These are phyloP conservation scores for Coniferiporia sulphurascens DNA, from an alignment of 1,284 basidiomycete species.

Conservation along the genomic window DNA sequence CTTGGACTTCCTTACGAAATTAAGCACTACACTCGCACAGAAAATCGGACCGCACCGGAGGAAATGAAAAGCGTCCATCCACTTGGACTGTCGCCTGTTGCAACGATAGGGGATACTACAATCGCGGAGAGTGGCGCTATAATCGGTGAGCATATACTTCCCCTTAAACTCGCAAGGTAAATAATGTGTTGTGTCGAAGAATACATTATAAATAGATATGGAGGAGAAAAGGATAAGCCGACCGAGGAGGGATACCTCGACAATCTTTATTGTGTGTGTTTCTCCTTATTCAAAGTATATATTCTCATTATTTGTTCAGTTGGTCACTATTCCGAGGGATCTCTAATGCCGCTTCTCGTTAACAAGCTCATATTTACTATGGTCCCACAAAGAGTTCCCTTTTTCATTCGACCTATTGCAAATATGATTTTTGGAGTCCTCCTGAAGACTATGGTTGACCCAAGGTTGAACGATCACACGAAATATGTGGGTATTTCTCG, in stretches of 20 bases:
- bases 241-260: conserved; percentile 35
- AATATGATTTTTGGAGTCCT: conserved; percentile 29
- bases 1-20: conserved; percentile 43
- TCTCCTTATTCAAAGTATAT: neutral
- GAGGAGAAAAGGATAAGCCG: conserved; percentile 32
- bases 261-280: conserved; percentile 36
- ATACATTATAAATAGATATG: conserved; percentile 43
- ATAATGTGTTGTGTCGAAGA: conserved; percentile 25
- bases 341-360: conserved; percentile 32
- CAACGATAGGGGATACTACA: conserved; percentile 40
- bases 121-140: conserved; percentile 48
- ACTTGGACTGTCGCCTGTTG: conserved; percentile 43
- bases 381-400: conserved; percentile 31
- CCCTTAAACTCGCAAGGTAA: neutral
- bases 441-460: conserved; percentile 25
- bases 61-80: conserved; percentile 38
- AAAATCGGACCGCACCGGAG: conserved; percentile 34
- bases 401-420: conserved; percentile 34
- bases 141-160: conserved; percentile 31
- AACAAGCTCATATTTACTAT: conserved; percentile 31
- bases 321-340: conserved; percentile 39
- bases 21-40: conserved; percentile 40
- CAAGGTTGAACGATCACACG: conserved; percentile 30
- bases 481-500: conserved; percentile 27
- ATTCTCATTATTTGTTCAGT: conserved; percentile 22